Evolutionary conservation across 140 eudicot species (phyloP).

Genomic region (Flaveria floridana): DNA sequence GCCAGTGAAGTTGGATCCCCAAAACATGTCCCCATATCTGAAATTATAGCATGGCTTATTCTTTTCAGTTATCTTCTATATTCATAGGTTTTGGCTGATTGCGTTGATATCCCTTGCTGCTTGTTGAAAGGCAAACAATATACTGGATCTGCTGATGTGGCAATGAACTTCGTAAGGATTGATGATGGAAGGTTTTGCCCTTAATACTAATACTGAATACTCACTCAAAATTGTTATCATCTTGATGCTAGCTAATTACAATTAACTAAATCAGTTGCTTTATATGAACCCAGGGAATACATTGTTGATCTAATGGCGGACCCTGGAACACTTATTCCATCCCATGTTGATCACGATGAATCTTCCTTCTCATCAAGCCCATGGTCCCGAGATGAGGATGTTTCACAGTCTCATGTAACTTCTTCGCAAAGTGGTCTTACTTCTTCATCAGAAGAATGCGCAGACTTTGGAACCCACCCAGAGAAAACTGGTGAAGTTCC

Average conservation of each 20-base stretch:
- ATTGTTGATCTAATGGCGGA: conserved; percentile 90
- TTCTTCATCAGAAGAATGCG: conserved; percentile 45
- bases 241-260: not conserved
- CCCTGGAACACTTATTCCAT: conserved; percentile 94
- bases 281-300: conserved; percentile 60
- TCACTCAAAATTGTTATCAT: too few relatives aligned
- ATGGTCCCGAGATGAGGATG: conserved; percentile 47
- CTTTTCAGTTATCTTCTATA: conserved; percentile 1
- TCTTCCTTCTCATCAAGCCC: conserved; percentile 44
- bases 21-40: too few relatives aligned
- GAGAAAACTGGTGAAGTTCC: conserved; percentile 15
- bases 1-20: too few relatives aligned
- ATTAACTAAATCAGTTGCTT: not conserved
- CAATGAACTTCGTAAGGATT: conserved; percentile 69
- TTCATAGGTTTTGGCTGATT: conserved; percentile 89
- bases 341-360: conserved; percentile 52
- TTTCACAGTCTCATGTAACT: conserved; percentile 38
- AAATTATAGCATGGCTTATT: conserved; percentile 1
- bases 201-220: not conserved
- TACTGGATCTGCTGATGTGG: conserved; percentile 81
- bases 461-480: conserved; percentile 32
- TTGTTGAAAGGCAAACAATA: conserved; percentile 79
- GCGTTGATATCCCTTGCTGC: conserved; percentile 83
- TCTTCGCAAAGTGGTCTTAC: conserved; percentile 54
- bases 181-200: conserved; percentile 70